Conservation (phyloP, 495 filamentous ascomycete species). For the Gamarada debralockiae region DNA sequence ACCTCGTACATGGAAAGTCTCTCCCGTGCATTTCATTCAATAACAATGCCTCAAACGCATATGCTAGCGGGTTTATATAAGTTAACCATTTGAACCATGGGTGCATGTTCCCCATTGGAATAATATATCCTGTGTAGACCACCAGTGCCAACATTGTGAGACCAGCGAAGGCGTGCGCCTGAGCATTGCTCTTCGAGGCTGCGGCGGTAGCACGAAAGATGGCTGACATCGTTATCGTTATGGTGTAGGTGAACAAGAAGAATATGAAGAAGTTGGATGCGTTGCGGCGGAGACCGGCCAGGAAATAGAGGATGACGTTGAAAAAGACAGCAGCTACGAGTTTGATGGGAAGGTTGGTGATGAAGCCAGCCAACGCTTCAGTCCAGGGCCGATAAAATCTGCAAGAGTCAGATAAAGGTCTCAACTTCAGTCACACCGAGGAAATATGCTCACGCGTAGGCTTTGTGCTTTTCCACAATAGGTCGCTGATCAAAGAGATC, state of each 20-base stretch:
- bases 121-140: slow-evolving; percentile 85
- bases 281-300: slow-evolving; percentile 72
- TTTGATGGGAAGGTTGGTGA: slow-evolving; percentile 71
- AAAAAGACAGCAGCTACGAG: slow-evolving; percentile 35
- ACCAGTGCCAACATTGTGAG: slow-evolving; percentile 75
- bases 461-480: slow-evolving; percentile 85
- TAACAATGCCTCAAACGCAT: slow-evolving; percentile 72
- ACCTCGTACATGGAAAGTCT: slow-evolving; percentile 38
- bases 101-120: slow-evolving; percentile 63
- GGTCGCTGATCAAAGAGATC: slow-evolving; percentile 74
- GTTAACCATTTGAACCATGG: slow-evolving; percentile 81
- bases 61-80: slow-evolving; percentile 79
- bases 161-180: slow-evolving; percentile 77
- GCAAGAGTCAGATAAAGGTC: no score
- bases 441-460: no score
- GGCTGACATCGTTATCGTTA: slow-evolving; percentile 66
- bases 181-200: slow-evolving; percentile 65
- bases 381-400: slow-evolving; percentile 90
- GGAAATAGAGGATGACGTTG: slow-evolving; percentile 78
- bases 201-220: slow-evolving; percentile 82
- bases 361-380: slow-evolving; percentile 77
- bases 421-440: slow-evolving; percentile 83
- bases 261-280: slow-evolving; percentile 77
- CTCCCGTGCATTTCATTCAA: slow-evolving; percentile 63
- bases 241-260: slow-evolving; percentile 62